phyloP scores from a whole-genome alignment of 352 stramenopile genomes.

The Phytophthora aleatoria region DNA sequence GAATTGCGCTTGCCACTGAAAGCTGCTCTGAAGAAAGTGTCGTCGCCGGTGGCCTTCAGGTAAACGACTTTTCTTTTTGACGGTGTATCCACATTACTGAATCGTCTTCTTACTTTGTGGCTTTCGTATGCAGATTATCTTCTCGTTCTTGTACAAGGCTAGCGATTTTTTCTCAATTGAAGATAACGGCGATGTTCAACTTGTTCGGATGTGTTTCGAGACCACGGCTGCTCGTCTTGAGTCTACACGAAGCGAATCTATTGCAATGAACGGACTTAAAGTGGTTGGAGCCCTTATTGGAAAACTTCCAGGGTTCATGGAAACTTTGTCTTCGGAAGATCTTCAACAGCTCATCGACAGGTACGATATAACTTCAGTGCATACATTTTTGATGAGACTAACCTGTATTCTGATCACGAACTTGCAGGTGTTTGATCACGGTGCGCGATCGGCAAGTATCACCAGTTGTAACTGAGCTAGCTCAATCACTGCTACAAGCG shows the following conservation, averaged over 20 bases:
- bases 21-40: conserved; percentile 27
- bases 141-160: conserved; percentile 54
- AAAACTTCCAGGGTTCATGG: conserved; percentile 51
- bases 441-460: conserved; percentile 39
- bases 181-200: conserved; percentile 21
- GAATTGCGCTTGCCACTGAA: conserved; percentile 25
- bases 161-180: conserved; percentile 30
- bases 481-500: conserved; percentile 57
- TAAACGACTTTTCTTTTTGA: conserved; percentile 12
- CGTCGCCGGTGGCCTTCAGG: conserved; percentile 38
- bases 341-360: conserved; percentile 37
- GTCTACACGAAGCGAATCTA: conserved; percentile 29
- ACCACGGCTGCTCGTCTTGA: conserved; percentile 27
- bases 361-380: conserved; percentile 22
- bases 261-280: conserved; percentile 64
- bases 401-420: conserved; percentile 5
- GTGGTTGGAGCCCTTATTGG: conserved; percentile 58
- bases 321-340: conserved; percentile 23
- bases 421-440: conserved; percentile 39
- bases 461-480: conserved; percentile 41
- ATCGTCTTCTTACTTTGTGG: conserved; percentile 5
- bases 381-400: background rate
- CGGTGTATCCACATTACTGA: background rate
- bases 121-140: conserved; percentile 37
- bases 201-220: conserved; percentile 34